Percentiles rank a stretch among this genome's conserved stretches.
Conservation (phyloP, 768 basidiomycete genomes). For the Lyophyllum semitale region DNA sequence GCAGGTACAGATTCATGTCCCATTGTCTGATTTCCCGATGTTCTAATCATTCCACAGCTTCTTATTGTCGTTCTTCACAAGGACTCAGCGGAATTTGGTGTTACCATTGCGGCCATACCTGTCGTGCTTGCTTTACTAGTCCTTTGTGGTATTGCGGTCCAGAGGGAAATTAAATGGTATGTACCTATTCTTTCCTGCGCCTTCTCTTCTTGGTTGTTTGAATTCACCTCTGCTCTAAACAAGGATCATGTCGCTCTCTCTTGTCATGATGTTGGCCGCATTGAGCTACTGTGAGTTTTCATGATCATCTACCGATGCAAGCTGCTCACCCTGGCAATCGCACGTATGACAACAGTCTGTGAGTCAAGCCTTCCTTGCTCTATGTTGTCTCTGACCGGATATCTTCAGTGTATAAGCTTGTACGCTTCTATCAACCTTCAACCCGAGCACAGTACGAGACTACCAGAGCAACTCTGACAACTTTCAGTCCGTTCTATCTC, state of each 20-base stretch:
- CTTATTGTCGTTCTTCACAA: conserved; percentile 72
- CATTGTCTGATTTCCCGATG: background rate
- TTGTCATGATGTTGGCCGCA: conserved; percentile 79
- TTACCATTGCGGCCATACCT: conserved; percentile 84
- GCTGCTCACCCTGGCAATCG: conserved; percentile 4
- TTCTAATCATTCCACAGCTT: conserved; percentile 46
- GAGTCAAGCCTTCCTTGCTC: conserved; percentile 19
- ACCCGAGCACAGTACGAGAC: conserved; percentile 58
- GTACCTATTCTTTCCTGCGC: background rate
- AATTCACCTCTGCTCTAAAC: background rate
- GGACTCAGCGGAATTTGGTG: conserved; percentile 74
- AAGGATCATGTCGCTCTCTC: conserved; percentile 73
- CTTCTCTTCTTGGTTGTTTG: background rate
- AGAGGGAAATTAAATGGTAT: conserved; percentile 82
- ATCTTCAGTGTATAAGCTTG: conserved; percentile 76
- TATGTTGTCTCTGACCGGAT: background rate
- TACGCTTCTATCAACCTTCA: conserved; percentile 73
- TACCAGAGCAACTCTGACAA: conserved; percentile 78
- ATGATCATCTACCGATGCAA: background rate
- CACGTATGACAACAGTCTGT: conserved; percentile 34
- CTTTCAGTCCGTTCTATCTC: conserved; percentile 62
- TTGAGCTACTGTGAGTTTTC: conserved; percentile 70
- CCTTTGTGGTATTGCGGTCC: conserved; percentile 68
- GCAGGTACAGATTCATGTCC: conserved; percentile 53
- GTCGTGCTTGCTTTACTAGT: conserved; percentile 70